These are phyloP conservation scores for Monosporascus sp. DNA, from an alignment of 2,329 filamentous ascomycete genomes.

Conservation along the genomic window DNA sequence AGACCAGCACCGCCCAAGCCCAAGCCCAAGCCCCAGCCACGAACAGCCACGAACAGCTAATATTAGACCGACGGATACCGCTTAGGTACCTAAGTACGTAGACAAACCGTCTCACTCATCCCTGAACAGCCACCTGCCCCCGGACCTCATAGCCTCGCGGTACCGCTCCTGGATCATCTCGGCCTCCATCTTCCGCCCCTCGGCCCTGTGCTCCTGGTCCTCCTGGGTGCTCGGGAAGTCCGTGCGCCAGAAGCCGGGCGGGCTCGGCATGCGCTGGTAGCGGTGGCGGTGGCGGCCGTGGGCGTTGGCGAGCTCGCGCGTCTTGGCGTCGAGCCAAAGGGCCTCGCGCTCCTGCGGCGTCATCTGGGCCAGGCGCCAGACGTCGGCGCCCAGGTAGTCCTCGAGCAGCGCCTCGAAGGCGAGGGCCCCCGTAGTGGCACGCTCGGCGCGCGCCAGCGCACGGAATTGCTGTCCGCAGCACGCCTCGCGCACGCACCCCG, in stretches of 20 bases:
- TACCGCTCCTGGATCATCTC: slow-evolving; percentile 67
- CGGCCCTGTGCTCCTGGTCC: slow-evolving; percentile 56
- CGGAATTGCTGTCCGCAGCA: slow-evolving; percentile 74
- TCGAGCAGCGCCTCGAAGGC: slow-evolving; percentile 41
- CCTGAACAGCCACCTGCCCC: slow-evolving; percentile 73
- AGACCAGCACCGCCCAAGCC: too few species aligned
- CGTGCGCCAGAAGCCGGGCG: slow-evolving; percentile 84
- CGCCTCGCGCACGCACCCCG: slow-evolving; percentile 66
- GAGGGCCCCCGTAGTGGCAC: slow-evolving; percentile 26
- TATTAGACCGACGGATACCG: neutral
- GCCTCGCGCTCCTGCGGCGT: slow-evolving; percentile 55
- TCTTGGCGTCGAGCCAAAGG: slow-evolving; percentile 70
- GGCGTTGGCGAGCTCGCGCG: slow-evolving; percentile 65
- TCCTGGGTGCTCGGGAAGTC: slow-evolving; percentile 91
- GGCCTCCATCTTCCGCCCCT: slow-evolving; percentile 59
- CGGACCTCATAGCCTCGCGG: slow-evolving; percentile 72
- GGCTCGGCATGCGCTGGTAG: slow-evolving; percentile 65
- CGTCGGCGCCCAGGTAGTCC: slow-evolving; percentile 51
- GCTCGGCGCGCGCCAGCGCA: slow-evolving; percentile 54
- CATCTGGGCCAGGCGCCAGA: slow-evolving; percentile 56
- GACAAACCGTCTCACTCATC: slow-evolving; percentile 58
- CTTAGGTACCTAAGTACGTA: neutral
- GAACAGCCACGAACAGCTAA: too few species aligned
- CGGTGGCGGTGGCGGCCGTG: slow-evolving; percentile 73
- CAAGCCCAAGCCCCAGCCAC: too few species aligned